A percentile compares a stretch with the other conserved stretches of the same genome.
These are phyloP conservation scores for Xylariaceae sp. DNA, from an alignment of 2,329 filamentous ascomycete species.

Conservation along the genomic window DNA sequence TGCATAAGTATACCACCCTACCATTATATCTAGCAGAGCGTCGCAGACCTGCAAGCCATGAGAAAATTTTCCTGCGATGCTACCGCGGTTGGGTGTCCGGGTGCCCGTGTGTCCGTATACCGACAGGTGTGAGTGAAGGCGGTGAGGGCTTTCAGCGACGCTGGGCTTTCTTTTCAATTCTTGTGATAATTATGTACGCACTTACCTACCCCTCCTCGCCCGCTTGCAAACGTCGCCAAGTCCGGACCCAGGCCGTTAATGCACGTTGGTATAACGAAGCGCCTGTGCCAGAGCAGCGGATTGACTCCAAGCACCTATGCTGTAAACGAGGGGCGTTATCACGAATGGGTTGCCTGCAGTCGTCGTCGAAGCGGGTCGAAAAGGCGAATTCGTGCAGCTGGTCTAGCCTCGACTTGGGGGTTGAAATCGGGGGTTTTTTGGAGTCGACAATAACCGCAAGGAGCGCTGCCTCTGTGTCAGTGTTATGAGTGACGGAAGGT, in stretches of 20 bases:
- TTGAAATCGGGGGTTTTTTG: not conserved
- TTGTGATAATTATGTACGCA: constrained; percentile 3
- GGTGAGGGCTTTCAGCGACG: constrained; percentile 14
- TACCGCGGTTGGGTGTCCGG: not conserved
- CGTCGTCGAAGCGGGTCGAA: constrained; percentile 21
- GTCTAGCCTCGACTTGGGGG: constrained; percentile 8
- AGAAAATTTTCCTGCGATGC: constrained; percentile 6
- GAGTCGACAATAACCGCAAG: constrained; percentile 23
- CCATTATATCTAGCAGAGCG: not conserved
- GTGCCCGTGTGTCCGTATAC: constrained; percentile 7
- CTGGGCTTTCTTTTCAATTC: constrained; percentile 12
- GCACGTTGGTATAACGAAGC: constrained; percentile 12
- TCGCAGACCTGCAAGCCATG: constrained; percentile 11
- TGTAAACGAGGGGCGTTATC: constrained; percentile 22
- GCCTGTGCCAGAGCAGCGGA: constrained; percentile 21
- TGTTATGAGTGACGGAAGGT: constrained; percentile 4
- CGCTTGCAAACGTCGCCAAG: constrained; percentile 15
- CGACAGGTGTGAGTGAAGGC: constrained; percentile 4
- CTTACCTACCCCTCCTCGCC: not conserved
- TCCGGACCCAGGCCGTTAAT: constrained; percentile 11
- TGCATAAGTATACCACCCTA: constrained; percentile 9
- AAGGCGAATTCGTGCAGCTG: constrained; percentile 14
- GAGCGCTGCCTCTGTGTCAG: constrained; percentile 17
- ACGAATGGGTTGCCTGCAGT: constrained; percentile 5
- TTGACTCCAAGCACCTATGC: constrained; percentile 16